Base-by-base conservation (phyloP, 306 rosid species). In the Cucurbita maxima region DNA sequence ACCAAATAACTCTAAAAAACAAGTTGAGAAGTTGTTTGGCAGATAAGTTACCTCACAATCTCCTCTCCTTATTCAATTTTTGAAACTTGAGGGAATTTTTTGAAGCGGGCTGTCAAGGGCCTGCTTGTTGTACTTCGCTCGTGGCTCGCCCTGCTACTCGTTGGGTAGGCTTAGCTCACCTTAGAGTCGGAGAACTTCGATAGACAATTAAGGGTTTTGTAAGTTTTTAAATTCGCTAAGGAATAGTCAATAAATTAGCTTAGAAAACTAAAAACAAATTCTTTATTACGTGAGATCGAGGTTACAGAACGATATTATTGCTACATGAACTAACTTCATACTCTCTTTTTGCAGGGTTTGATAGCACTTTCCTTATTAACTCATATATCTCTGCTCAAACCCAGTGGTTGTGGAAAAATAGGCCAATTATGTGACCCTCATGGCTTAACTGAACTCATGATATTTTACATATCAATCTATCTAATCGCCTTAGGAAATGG, bases 401-500 rank as follows among this genome's bases (percentile, higher is more conserved):
- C 88, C 72, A 67, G 66, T 45, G 87, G 82, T 19, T 88, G 93
- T 74, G 93, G 90, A 18, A 82, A 74, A 76, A 82, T 84, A 38
- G 86, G 86, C 67, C 54, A 73, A 22, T 9, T 76, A 37, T 86
- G 93, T 72, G 90, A 84, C 63, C 76, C 87, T 36, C 90, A 81
- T 52, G 13, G 47, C 53, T 78, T 83, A 68, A 38, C 76, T 9
- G 81, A 84, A 43, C 57, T 74, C 48, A 74, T 81, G 34, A 58
- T 88, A 13, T 85, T 88, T 76, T 88, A 88, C 68, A 37, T 77
- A 54, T 85, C 89, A 38, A 82, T 88, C 61, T 85, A 85, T 43
- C 84, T 88, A 5, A 71, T 85, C 41, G 90, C 93, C 7, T 54
- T 88, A 16, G 90, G 90, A 53, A 86, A 88, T 19, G 90, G 93